These are phyloP conservation scores for Tricholoma saponaceum DNA, from an alignment of 768 basidiomycete genomes.

Conservation along the genomic window DNA sequence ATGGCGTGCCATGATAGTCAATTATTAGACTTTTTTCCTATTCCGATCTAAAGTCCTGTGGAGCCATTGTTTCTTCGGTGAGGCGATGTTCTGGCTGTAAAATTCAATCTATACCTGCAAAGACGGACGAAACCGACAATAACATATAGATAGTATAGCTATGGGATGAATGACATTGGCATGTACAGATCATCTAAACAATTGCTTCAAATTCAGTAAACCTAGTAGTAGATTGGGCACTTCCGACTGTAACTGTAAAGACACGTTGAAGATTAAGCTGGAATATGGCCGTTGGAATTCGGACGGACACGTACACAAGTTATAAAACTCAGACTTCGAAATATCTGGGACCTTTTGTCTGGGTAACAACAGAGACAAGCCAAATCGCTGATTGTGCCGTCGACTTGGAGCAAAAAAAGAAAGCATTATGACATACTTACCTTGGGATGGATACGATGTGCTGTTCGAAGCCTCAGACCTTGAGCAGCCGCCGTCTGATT, in stretches of 20 bases:
- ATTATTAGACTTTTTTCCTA: too few relatives aligned
- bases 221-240: not conserved
- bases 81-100: too few relatives aligned
- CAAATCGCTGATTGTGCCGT: constrained; percentile 25
- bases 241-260: not conserved
- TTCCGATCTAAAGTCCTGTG: too few relatives aligned
- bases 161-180: not conserved
- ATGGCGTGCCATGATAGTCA: too few relatives aligned
- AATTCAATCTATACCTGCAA: too few relatives aligned
- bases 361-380: constrained; percentile 24
- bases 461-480: not conserved
- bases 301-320: constrained; percentile 27
- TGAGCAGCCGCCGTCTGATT: not conserved
- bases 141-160: too few relatives aligned
- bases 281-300: not conserved
- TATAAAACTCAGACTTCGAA: constrained; percentile 34
- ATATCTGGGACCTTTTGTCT: constrained; percentile 30
- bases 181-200: not conserved
- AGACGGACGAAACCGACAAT: too few relatives aligned
- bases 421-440: not conserved
- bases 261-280: not conserved
- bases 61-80: too few relatives aligned
- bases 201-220: not conserved
- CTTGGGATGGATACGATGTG: not conserved
- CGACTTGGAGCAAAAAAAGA: not conserved